These are phyloP conservation scores for Ocimum tenuiflorum DNA, from an alignment of 257 asterid species.

Conservation along the genomic window DNA sequence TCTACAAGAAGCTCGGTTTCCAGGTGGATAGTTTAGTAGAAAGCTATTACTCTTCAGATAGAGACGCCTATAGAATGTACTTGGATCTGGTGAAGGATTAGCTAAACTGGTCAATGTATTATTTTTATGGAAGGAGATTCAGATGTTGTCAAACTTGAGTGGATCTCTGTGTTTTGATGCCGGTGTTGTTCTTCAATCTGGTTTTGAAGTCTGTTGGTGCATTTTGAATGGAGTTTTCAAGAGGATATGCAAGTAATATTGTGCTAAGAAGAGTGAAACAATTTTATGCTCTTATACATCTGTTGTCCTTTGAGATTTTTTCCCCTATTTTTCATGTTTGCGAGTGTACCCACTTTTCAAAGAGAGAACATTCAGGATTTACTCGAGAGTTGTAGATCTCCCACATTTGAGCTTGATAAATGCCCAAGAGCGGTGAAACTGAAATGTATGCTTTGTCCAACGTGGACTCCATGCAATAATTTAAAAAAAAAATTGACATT, in stretches of 20 bases:
- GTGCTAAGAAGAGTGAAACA: background rate
- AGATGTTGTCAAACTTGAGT: background rate
- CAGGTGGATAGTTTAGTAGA: conserved; percentile 59
- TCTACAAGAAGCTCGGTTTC: conserved; percentile 74
- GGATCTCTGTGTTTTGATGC: background rate
- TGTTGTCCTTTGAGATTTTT: background rate
- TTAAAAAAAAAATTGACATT: too few species aligned
- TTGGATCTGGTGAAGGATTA: conserved; percentile 46
- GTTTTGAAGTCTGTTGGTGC: too few species aligned
- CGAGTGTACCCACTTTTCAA: background rate
- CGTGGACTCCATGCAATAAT: too few species aligned
- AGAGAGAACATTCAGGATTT: too few species aligned
- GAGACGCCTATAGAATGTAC: conserved; percentile 86
- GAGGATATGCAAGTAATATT: too few species aligned
- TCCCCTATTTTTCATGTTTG: background rate
- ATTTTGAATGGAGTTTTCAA: too few species aligned
- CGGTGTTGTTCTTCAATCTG: background rate
- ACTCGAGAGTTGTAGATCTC: too few species aligned
- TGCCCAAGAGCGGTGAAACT: too few species aligned
- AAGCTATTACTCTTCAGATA: conserved; percentile 60
- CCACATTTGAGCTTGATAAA: too few species aligned
- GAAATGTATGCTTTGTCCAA: too few species aligned
- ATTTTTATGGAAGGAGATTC: background rate
- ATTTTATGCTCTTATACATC: background rate
- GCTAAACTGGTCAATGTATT: background rate